A percentile compares a stretch with the other conserved stretches of the same genome.
Conservation (phyloP, 306 rosid genomes). For the Hippophae tibetana region DNA sequence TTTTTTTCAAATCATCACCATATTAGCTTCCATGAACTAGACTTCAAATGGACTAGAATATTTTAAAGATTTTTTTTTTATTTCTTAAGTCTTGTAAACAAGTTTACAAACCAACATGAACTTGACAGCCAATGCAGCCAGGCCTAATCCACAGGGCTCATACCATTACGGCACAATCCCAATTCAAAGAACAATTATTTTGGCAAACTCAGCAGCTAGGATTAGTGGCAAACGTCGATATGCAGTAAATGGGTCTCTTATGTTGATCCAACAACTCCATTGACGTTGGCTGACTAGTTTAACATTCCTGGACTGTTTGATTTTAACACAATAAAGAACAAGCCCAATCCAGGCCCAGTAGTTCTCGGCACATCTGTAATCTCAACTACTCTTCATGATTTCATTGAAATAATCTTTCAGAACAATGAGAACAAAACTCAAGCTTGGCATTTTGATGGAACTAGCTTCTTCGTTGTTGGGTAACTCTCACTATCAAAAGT, state of each 20-base stretch:
- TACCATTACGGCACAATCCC: conserved; percentile 71
- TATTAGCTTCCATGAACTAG: no score
- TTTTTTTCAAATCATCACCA: no score
- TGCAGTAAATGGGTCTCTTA: conserved; percentile 60
- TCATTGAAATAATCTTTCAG: conserved; percentile 57
- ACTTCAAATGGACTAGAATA: no score
- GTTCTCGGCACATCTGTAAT: conserved; percentile 45
- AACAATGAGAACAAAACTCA: conserved; percentile 43
- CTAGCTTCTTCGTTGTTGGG: conserved; percentile 64
- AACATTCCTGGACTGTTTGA: conserved; percentile 50
- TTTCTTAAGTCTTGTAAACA: no score
- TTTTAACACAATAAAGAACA: conserved; percentile 33
- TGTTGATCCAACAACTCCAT: conserved; percentile 54
- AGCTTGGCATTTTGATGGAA: conserved; percentile 76
- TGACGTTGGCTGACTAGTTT: conserved; percentile 81
- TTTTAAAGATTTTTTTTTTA: no score
- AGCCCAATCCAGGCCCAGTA: conserved; percentile 27
- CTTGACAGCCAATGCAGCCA: conserved; percentile 88
- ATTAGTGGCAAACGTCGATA: conserved; percentile 36
- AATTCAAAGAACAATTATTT: conserved; percentile 28
- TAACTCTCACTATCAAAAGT: conserved; percentile 12
- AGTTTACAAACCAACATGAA: no score
- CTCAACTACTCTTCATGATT: conserved; percentile 49
- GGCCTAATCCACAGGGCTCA: conserved; percentile 95
- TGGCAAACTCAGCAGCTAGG: conserved; percentile 40